Conservation (phyloP, 139 green algal genomes). For the Tetratostichococcus sp. region DNA sequence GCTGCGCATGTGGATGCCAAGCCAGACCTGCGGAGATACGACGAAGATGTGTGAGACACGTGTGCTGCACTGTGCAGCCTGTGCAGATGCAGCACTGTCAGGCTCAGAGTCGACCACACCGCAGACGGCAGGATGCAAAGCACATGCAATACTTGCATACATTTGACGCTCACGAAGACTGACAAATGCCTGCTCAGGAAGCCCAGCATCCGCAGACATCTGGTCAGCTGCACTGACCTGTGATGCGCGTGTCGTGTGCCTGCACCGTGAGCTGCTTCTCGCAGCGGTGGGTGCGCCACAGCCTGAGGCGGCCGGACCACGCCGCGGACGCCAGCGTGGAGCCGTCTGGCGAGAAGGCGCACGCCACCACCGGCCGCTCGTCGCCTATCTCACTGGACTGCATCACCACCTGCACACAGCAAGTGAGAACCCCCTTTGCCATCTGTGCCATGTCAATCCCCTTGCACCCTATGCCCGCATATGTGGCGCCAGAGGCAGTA, state of each 20-base stretch:
- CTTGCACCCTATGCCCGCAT: no score
- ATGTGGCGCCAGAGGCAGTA: no score
- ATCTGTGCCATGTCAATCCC: no score
- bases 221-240: constrained; percentile 16
- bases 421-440: not conserved
- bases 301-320: constrained; percentile 70
- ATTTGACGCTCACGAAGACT: no score
- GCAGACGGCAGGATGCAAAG: no score
- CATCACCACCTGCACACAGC: constrained; percentile 18
- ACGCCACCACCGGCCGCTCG: constrained; percentile 75
- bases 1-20: constrained; percentile 72
- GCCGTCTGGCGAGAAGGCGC: constrained; percentile 69
- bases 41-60: no score
- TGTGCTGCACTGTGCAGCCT: no score
- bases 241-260: constrained; percentile 76
- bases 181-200: not conserved
- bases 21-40: constrained; percentile 48
- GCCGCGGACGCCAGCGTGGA: constrained; percentile 54
- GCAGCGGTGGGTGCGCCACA: constrained; percentile 61
- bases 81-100: no score
- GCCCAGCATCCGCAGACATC: not conserved
- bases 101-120: no score
- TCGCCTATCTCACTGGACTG: constrained; percentile 81
- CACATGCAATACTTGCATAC: no score
- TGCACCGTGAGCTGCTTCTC: constrained; percentile 41